phyloP scores from a whole-genome alignment of 225 moss, liverwort and hornwort genomes.

The Anthoceros angustus region DNA sequence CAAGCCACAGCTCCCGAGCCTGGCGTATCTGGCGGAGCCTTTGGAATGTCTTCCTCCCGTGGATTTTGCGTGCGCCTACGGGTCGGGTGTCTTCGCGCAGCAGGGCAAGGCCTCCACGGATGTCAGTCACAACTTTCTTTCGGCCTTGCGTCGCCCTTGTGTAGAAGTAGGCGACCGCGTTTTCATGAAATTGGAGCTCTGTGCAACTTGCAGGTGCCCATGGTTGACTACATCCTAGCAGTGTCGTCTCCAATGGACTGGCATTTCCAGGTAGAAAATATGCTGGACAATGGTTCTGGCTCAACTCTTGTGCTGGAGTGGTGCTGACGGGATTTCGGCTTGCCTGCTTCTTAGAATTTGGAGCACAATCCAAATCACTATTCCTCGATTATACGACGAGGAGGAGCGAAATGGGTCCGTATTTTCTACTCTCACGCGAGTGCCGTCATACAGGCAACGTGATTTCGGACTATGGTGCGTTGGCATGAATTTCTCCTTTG shows the following conservation, averaged over 20 bases:
- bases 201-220: conserved; percentile 32
- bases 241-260: conserved; percentile 69
- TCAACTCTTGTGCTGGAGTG: not conserved
- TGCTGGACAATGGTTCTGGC: not conserved
- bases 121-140: not conserved
- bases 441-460: conserved; percentile 5
- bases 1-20: not conserved
- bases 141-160: not conserved
- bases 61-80: not conserved
- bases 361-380: conserved; percentile 80
- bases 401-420: conserved; percentile 70
- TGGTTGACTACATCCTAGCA: conserved; percentile 88
- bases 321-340: conserved; percentile 1
- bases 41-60: not conserved
- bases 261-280: conserved; percentile 48
- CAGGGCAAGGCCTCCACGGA: not conserved
- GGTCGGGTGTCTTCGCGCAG: conserved; percentile 1
- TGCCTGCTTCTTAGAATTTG: conserved; percentile 42
- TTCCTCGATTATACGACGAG: conserved; percentile 65
- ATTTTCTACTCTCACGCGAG: conserved; percentile 6
- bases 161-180: not conserved
- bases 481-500: not conserved
- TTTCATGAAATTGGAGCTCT: not conserved
- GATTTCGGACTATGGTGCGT: conserved; percentile 10
- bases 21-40: not conserved